These are phyloP conservation scores for Alternaria burnsii DNA, from an alignment of 2,329 filamentous ascomycete genomes.

Conservation along the genomic window DNA sequence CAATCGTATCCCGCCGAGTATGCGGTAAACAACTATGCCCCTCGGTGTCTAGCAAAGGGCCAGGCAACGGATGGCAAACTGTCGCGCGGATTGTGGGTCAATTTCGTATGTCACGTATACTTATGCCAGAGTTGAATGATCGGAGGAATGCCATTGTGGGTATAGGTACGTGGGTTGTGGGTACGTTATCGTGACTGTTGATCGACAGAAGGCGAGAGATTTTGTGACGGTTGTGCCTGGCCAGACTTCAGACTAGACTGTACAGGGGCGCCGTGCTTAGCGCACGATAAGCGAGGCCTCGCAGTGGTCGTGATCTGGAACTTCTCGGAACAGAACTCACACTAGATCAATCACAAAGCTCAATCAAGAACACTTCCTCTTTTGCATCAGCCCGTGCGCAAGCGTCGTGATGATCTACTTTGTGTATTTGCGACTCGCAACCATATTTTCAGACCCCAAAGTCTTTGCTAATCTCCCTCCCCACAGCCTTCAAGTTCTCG, in stretches of 20 bases:
- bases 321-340: no score
- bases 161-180: slow-evolving; percentile 8
- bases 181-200: slow-evolving; percentile 6
- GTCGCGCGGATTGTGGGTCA: slow-evolving; percentile 25
- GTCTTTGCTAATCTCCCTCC: slow-evolving; percentile 48
- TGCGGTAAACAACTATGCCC: slow-evolving; percentile 1
- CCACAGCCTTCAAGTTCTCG: slow-evolving; percentile 44
- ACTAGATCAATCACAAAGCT: neutral
- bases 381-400: neutral
- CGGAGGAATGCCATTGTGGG: slow-evolving; percentile 39
- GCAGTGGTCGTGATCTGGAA: neutral
- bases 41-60: slow-evolving; percentile 1
- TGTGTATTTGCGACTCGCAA: neutral
- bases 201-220: slow-evolving; percentile 11
- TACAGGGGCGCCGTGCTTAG: neutral
- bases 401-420: neutral
- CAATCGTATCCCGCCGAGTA: slow-evolving; percentile 2
- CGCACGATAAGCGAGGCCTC: neutral
- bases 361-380: neutral
- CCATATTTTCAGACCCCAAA: slow-evolving; percentile 32
- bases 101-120: slow-evolving; percentile 46
- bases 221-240: slow-evolving; percentile 6
- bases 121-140: slow-evolving; percentile 34
- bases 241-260: neutral
- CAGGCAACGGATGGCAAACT: slow-evolving; percentile 3